Evolutionary conservation across 106 monocot genomes (phyloP).

Genomic region (Alisma plantagoaquatica): DNA sequence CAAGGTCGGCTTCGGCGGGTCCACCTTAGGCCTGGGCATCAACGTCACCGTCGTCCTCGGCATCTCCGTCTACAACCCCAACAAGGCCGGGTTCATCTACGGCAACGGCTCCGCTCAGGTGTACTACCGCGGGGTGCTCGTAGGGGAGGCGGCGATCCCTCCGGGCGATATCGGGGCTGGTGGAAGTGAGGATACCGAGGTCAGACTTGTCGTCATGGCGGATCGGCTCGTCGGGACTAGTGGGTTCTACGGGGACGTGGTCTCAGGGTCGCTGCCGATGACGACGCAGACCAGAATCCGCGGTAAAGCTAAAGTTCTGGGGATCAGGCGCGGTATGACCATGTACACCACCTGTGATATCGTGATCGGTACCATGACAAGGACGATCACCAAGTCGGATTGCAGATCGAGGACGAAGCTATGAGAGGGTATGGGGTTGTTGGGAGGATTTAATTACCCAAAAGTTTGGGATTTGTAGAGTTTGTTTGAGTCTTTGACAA

Average conservation of each 20-base stretch:
- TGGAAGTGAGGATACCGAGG: conserved; percentile 22
- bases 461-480: too few species aligned
- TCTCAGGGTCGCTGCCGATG: conserved; percentile 36
- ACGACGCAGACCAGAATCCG: conserved; percentile 39
- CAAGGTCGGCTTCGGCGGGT: conserved; percentile 19
- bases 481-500: too few species aligned
- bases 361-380: conserved; percentile 14
- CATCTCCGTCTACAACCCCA: conserved; percentile 62
- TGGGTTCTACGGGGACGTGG: conserved; percentile 29
- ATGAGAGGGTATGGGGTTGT: too few species aligned
- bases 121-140: conserved; percentile 45
- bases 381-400: conserved; percentile 21
- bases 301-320: conserved; percentile 47
- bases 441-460: too few species aligned
- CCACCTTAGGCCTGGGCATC: conserved; percentile 31
- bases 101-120: conserved; percentile 31
- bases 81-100: conserved; percentile 50
- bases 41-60: conserved; percentile 63
- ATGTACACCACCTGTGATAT: conserved; percentile 52
- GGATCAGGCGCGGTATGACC: conserved; percentile 52
- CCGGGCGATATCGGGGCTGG: conserved; percentile 38
- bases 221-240: conserved; percentile 26
- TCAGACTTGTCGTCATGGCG: conserved; percentile 38
- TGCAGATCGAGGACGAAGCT: conserved; percentile 61
- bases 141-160: conserved; percentile 57